These are phyloP conservation scores for Ceratocystis variospora DNA, from an alignment of 2,329 filamentous ascomycete genomes.

Conservation along the genomic window DNA sequence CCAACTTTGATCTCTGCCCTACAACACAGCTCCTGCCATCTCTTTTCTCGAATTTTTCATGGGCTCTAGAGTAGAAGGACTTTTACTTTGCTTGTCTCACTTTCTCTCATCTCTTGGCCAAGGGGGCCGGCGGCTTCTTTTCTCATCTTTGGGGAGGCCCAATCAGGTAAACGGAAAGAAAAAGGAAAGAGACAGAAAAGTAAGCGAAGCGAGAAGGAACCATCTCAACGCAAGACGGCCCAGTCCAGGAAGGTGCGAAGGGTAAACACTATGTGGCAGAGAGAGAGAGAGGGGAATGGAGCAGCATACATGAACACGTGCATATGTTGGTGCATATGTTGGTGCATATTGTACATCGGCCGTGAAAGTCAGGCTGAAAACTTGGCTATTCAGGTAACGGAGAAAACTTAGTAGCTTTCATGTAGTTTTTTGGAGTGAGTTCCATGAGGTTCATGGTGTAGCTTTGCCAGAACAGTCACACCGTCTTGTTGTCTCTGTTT, in stretches of 20 bases:
- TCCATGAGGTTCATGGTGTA: not conserved
- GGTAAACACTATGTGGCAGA: not conserved
- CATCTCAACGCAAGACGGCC: not conserved
- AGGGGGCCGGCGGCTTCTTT: not conserved
- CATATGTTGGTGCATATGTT: not conserved
- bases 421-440: not conserved
- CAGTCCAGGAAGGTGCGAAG: not conserved
- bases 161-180: constrained; percentile 1
- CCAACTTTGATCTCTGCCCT: not conserved
- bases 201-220: not conserved
- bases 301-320: not conserved
- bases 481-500: constrained; percentile 2
- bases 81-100: not conserved
- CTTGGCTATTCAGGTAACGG: not conserved
- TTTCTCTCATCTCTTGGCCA: not conserved
- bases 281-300: not conserved
- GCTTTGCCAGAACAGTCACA: not conserved
- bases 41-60: not conserved
- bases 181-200: not conserved
- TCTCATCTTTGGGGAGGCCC: not conserved
- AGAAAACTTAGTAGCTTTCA: not conserved
- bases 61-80: not conserved
- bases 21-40: not conserved
- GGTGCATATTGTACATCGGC: not conserved
- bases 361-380: not conserved